Base-by-base conservation (phyloP, 495 filamentous ascomycete species). In the Letharia lupina region DNA sequence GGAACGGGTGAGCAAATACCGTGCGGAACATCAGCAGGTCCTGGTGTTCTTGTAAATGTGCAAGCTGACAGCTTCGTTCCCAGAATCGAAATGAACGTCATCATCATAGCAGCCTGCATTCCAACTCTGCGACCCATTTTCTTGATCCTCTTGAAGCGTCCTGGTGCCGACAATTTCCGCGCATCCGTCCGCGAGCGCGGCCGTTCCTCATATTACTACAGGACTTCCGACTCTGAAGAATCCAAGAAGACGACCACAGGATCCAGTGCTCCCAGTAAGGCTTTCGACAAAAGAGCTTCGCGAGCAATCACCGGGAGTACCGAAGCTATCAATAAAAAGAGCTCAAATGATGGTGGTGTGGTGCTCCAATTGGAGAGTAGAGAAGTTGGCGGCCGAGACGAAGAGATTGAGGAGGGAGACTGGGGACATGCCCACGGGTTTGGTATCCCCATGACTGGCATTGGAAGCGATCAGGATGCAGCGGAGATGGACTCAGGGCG, bases 81-180 rank as follows among this genome's bases (percentile, higher is more conserved):
- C 37, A 65, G 77, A 40, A 71, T 80, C 71, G 80, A 83, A 71
- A 77, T 76, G 23, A 77, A 77, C 69, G 73, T 75, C 40, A 72
- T 82, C 65, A 79, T 80, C 65, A 77, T 81, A 42, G 80, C 80
- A 18, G 75, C 79, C 37, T 82, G 77, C 68, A 79, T 83, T 60
- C 80, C 80, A 10, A 73, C 80, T 56, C 72, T 82, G 3, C 68
- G 75, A 40, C 81, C 81, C 0, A 62, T 83, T 0, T 67, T 75
- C 65, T 77, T 82, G 40, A 41, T 76, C 8, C 44, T 75, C 11
- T 68, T 72, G 7, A 72, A 73, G 3, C 67, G 65, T 20, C 65
- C 65, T 10, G 57, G 68, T 20, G 63, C 47, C 5, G 45, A 42
- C 4, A 33, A 61, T 0, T 61, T 45, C 15, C 10, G 41, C 40